Percentiles rank a stretch among this genome's conserved stretches.
These are phyloP conservation scores for Penicillium chermesinum DNA, from an alignment of 495 filamentous ascomycete genomes.

Conservation along the genomic window DNA sequence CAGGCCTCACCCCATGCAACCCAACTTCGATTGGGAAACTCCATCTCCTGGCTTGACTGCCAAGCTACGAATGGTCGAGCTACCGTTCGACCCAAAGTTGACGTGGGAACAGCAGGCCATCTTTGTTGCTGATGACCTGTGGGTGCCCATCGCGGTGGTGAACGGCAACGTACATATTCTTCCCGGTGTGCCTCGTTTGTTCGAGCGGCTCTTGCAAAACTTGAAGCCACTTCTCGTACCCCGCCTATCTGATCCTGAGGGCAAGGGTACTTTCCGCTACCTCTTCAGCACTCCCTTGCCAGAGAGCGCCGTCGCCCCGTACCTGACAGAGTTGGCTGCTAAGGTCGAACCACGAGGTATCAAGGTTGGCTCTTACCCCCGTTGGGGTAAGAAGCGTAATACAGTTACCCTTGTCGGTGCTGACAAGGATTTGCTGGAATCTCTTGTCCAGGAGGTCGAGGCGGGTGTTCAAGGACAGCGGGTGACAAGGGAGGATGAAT, in stretches of 20 bases:
- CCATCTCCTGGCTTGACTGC: slow-evolving; percentile 73
- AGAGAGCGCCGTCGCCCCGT: slow-evolving; percentile 79
- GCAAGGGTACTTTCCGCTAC: slow-evolving; percentile 70
- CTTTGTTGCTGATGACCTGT: slow-evolving; percentile 74
- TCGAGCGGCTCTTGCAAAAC: slow-evolving; percentile 69
- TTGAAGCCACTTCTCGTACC: slow-evolving; percentile 65
- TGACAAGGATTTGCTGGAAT: slow-evolving; percentile 58
- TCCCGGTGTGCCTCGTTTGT: slow-evolving; percentile 82
- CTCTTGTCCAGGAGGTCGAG: slow-evolving; percentile 57
- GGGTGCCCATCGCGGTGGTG: slow-evolving; percentile 84
- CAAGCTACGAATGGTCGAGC: slow-evolving; percentile 80
- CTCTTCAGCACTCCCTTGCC: slow-evolving; percentile 79
- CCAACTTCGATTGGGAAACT: slow-evolving; percentile 78
- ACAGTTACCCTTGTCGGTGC: slow-evolving; percentile 86
- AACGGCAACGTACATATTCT: slow-evolving; percentile 93
- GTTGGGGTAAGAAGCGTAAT: slow-evolving; percentile 84
- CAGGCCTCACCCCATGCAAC: slow-evolving; percentile 62
- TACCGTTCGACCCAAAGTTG: slow-evolving; percentile 66
- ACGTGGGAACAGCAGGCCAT: slow-evolving; percentile 61
- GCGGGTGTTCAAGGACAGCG: slow-evolving; percentile 51
- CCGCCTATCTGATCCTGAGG: slow-evolving; percentile 68
- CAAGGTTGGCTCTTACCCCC: slow-evolving; percentile 95
- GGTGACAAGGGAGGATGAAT: slow-evolving; percentile 55
- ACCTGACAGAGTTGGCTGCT: slow-evolving; percentile 70
- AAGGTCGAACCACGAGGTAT: slow-evolving; percentile 67